phyloP scores from a whole-genome alignment of 192 early-diverging fungal species.

The Linnemannia zychae region DNA sequence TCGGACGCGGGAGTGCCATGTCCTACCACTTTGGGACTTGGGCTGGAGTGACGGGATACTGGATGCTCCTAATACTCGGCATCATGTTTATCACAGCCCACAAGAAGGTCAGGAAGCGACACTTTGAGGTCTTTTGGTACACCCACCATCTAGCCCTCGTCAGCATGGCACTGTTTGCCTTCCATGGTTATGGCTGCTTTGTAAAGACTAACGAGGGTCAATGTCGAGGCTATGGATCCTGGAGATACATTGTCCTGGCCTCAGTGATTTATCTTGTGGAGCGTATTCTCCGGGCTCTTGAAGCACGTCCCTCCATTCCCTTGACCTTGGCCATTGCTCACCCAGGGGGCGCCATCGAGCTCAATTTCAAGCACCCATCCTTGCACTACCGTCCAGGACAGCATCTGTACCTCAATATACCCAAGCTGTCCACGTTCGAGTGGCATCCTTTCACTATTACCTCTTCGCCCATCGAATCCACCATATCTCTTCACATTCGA shows the following conservation, averaged over 20 bases:
- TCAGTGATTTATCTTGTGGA: slow-evolving; percentile 72
- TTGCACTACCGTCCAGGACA: slow-evolving; percentile 71
- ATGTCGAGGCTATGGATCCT: slow-evolving; percentile 61
- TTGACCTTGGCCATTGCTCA: slow-evolving; percentile 80
- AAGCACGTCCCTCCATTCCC: slow-evolving; percentile 62
- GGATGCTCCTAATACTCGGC: slow-evolving; percentile 73
- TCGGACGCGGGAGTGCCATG: slow-evolving; percentile 40
- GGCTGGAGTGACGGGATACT: slow-evolving; percentile 78
- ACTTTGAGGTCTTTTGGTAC: slow-evolving; percentile 85
- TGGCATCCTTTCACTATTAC: slow-evolving; percentile 84
- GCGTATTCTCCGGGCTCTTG: slow-evolving; percentile 69
- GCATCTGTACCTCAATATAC: slow-evolving; percentile 81
- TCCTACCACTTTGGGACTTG: slow-evolving; percentile 52
- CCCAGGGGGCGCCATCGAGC: slow-evolving; percentile 76
- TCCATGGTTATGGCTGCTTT: slow-evolving; percentile 74
- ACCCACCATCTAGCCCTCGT: slow-evolving; percentile 81
- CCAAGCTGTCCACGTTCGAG: slow-evolving; percentile 74
- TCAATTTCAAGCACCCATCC: slow-evolving; percentile 68
- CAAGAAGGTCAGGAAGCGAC: slow-evolving; percentile 63
- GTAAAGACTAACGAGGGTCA: slow-evolving; percentile 61
- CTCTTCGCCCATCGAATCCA: slow-evolving; percentile 59
- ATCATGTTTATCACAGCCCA: slow-evolving; percentile 75
- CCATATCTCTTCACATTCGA: slow-evolving; percentile 56
- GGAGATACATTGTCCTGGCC: slow-evolving; percentile 65
- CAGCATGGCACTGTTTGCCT: slow-evolving; percentile 70